phyloP scores from a whole-genome alignment of 1,284 basidiomycete species.

The Fomitopsis pinicola region DNA sequence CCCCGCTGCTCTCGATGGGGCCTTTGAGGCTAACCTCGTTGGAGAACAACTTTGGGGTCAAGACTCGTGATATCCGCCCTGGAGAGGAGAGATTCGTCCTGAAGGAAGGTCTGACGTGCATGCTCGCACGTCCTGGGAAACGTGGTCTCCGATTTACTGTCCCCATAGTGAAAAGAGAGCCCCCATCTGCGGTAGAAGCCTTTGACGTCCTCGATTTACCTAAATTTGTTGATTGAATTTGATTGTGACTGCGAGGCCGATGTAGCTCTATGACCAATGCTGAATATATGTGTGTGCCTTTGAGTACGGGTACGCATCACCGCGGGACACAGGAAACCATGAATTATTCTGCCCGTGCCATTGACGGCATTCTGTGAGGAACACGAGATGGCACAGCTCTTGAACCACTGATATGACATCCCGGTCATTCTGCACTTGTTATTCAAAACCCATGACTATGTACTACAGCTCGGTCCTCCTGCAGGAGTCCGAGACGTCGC shows the following conservation, averaged over 20 bases:
- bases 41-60: neutral
- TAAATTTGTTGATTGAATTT: neutral
- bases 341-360: too few species aligned
- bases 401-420: too few species aligned
- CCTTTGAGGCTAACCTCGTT: neutral
- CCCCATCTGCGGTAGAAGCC: neutral
- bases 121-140: constrained; percentile 1
- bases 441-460: too few species aligned
- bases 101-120: neutral
- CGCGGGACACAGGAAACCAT: neutral
- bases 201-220: neutral
- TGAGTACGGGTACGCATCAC: neutral
- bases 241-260: too few species aligned
- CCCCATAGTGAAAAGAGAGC: neutral
- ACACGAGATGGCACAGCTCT: too few species aligned
- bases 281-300: too few species aligned
- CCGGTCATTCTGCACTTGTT: too few species aligned
- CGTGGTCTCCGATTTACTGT: neutral
- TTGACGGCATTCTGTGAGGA: too few species aligned
- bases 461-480: too few species aligned
- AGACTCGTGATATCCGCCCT: neutral
- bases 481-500: too few species aligned
- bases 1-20: neutral
- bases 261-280: too few species aligned
- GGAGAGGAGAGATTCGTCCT: neutral